Evolutionary conservation across 108 stramenopile species (phyloP), one percentile per base, ranked within the genome.

Genomic region (Craspedostauros australis): DNA sequence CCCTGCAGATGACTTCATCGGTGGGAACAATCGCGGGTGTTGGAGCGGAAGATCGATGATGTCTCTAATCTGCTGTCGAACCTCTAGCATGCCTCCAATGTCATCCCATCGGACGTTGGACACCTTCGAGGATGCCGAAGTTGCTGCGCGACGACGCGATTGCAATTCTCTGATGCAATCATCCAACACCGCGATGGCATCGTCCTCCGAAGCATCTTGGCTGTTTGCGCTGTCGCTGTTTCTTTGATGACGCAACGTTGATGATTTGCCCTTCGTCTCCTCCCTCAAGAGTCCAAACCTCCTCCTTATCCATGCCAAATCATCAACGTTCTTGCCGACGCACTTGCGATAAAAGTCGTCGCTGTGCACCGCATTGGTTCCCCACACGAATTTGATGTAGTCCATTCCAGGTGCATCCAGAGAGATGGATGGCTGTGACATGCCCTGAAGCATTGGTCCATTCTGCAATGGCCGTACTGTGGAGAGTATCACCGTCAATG

Each of bases 1-100:
- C 2, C 98, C 98, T 4, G 93, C 76, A 39, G 95, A 64, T 2
- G 70, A 62, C 26, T 78, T 64, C 34, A 67, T 75, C 19, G 65
- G 64, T 34, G 88, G 77, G 64, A 97, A 99, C 44, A 97, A 75
- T 37, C 86, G 75, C 0, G 97, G 96, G 71, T 98, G 80, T 64
- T 93, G 86, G 49, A 99, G 61, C 46, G 99, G 97, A 53, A 96
- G 69, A 66, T 98, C 95, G n/a, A 99, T 94, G 12, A 95, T 87
- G 55, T 99, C 99, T 80, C 89, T 76, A 45, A 99, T 95, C 74
- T 97, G 96, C n/a, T 75, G 52, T 43, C 97, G 89, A 9, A 97
- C 95, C 42, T 92, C 66, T 25, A 77, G 81, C 55, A 98, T 62
- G 31, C 99, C 99, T 2, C 97, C 99, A 9, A 99, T 84, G 59